Base-by-base conservation (phyloP, 2,329 filamentous ascomycete species). In the Pestalotiopsis fici region DNA sequence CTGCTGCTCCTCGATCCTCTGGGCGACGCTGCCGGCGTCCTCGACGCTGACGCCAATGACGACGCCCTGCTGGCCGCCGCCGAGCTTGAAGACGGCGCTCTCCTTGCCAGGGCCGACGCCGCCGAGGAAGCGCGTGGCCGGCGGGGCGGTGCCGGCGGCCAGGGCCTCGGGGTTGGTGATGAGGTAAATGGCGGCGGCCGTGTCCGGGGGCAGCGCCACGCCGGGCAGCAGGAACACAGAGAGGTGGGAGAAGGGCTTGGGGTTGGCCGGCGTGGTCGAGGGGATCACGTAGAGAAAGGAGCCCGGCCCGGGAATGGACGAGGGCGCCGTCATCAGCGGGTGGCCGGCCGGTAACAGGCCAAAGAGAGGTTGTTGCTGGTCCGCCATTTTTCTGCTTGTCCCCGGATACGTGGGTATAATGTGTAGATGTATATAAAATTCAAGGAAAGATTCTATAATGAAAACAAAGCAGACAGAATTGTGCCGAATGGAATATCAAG, bases 91-190 rank as follows among this genome's bases (percentile, higher is more conserved):
- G 67, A 98, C 92, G 43, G 95, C 94, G 72, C 92, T 95, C 73
- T 96, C 94, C 77, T 98, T 98, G 66, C 95, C 94, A 43, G 93
- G 91, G 1, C 93, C 95, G 66, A 99, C 90, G 61, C 91, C 96
- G 70, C 97, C 96, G 4, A 98, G 89, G 74, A 99, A 93, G 68
- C 87, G 90, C 82, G 97, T 97, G 59, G 91, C 88, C 1, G 86
- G 82, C 3, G 77, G 74, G 54, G 79, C 79, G 1, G 31, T 35
- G 6, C 80, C 78, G 5, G 77, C 71, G 37, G 82, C 77, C 61
- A 83, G 78, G 72, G 80, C 77, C 54, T 65, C 68, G 2, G 76
- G 74, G 72, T 77, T 74, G 25, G 67, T 82, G 68, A 95, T 91
- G 60, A 97, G 87, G 82, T 98, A 98, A 70, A 99, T 95, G 59